These are phyloP conservation scores for Aspergillus taichungensis DNA, from an alignment of 495 filamentous ascomycete genomes.

Conservation along the genomic window DNA sequence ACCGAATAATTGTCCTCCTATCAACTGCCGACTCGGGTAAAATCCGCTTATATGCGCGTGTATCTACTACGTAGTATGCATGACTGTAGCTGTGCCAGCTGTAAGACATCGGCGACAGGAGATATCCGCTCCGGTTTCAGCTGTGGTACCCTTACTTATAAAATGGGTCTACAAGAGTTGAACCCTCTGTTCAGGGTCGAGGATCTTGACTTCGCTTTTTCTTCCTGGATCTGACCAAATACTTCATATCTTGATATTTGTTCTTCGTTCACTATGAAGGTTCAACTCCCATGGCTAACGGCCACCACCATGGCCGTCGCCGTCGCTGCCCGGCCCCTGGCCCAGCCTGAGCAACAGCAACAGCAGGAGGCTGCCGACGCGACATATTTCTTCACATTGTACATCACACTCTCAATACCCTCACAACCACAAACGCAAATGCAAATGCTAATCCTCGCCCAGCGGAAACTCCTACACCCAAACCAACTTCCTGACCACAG, in stretches of 20 bases:
- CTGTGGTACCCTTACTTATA: no score
- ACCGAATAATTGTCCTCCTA: no score
- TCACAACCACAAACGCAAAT: not conserved
- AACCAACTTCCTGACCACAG: conserved; percentile 56
- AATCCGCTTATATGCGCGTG: no score
- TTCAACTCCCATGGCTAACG: conserved; percentile 7
- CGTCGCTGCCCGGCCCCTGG: conserved; percentile 11
- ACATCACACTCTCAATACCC: not conserved
- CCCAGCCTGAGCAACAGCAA: not conserved
- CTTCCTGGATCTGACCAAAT: not conserved
- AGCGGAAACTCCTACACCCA: conserved; percentile 53
- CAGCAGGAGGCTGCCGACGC: conserved; percentile 2
- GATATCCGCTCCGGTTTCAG: no score
- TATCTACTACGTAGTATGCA: no score
- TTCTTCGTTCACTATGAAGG: conserved; percentile 9
- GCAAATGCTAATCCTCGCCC: not conserved
- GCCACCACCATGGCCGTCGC: conserved; percentile 9
- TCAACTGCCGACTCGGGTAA: no score
- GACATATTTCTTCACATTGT: conserved; percentile 33
- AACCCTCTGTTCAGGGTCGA: not conserved
- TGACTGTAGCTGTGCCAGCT: no score
- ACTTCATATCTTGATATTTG: not conserved
- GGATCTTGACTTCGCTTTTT: not conserved
- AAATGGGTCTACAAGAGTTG: no score
- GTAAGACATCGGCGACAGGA: no score